These are phyloP conservation scores for Clitoria ternatea DNA, from an alignment of 306 rosid genomes.

Conservation along the genomic window DNA sequence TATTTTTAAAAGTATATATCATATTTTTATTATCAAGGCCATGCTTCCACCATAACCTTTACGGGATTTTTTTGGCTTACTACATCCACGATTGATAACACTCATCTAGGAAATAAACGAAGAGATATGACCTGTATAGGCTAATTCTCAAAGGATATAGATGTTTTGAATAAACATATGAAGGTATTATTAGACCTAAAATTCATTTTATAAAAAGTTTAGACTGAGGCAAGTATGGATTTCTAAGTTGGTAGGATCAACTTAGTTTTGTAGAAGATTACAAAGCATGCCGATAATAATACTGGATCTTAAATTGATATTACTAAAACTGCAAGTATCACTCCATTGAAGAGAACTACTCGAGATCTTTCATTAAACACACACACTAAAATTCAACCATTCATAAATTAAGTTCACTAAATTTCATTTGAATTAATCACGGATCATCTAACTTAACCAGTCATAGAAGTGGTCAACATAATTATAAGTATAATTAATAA, in stretches of 20 bases:
- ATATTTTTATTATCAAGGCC: no score
- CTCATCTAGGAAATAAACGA: conserved; percentile 9
- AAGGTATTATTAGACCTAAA: neutral
- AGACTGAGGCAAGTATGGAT: neutral
- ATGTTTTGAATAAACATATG: neutral
- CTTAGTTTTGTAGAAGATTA: conserved; percentile 4
- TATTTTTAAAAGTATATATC: no score
- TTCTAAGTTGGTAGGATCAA: neutral
- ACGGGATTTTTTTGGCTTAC: no score
- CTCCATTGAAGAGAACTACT: neutral
- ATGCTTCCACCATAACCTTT: no score
- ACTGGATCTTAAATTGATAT: neutral
- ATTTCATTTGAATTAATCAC: neutral
- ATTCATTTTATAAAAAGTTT: neutral
- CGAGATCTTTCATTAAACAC: neutral
- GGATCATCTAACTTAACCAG: conserved; percentile 10
- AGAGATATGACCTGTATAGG: neutral
- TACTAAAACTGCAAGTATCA: conserved; percentile 2
- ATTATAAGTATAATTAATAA: no score
- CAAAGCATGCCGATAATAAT: neutral
- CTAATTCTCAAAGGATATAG: neutral
- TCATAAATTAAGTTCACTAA: neutral
- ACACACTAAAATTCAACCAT: neutral
- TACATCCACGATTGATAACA: no score
- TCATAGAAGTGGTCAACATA: neutral